A percentile compares a stretch with the other conserved stretches of the same genome.
Evolutionary conservation across 345 rosid species (phyloP).

Genomic region (Linum lewisii): DNA sequence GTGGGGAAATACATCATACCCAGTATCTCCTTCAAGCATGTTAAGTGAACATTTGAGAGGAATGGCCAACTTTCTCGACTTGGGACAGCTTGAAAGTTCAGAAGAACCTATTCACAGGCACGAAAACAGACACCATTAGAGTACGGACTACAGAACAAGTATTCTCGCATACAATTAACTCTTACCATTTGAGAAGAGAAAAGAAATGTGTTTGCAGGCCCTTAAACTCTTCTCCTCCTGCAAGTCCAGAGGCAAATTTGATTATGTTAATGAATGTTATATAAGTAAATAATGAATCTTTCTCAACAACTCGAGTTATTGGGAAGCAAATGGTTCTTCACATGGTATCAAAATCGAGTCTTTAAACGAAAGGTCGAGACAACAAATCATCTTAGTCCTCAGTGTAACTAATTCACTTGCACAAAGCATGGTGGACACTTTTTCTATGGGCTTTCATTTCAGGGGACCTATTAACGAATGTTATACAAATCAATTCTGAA

Average conservation of each 20-base stretch:
- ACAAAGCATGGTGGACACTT: too few species aligned
- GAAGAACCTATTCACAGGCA: conserved; percentile 26
- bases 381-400: too few species aligned
- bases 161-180: background rate
- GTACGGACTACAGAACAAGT: conserved; percentile 2
- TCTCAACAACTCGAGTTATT: too few species aligned
- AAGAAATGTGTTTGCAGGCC: conserved; percentile 55
- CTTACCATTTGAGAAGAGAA: conserved; percentile 65
- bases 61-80: conserved; percentile 41
- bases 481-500: too few species aligned
- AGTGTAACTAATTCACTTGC: too few species aligned
- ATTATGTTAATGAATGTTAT: too few species aligned
- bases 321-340: too few species aligned
- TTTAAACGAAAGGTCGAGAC: too few species aligned
- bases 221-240: conserved; percentile 40
- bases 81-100: conserved; percentile 32
- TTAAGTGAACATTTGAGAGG: conserved; percentile 62
- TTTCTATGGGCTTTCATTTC: too few species aligned
- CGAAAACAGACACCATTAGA: background rate
- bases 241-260: background rate
- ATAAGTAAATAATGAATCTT: too few species aligned
- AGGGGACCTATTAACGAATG: too few species aligned
- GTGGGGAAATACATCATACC: conserved; percentile 30
- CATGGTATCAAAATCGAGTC: too few species aligned
- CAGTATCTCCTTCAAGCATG: conserved; percentile 92